Conservation (phyloP, 2,329 filamentous ascomycete species). For the Ceratocystiopsis sp. region DNA sequence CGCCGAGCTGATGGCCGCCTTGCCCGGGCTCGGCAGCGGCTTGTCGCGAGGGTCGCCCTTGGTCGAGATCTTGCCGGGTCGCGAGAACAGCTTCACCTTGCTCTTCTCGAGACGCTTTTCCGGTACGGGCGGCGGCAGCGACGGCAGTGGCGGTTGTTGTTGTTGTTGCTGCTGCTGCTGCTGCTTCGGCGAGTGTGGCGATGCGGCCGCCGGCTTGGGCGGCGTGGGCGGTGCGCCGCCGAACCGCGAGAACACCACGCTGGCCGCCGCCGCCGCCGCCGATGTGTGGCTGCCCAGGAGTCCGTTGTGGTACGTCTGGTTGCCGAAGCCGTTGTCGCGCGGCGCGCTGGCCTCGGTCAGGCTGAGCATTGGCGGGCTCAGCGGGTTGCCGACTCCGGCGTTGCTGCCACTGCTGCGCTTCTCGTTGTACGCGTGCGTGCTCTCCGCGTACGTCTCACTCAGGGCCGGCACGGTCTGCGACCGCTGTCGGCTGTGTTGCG, state of each 20-base stretch:
- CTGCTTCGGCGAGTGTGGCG: slow-evolving; percentile 6
- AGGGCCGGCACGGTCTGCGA: slow-evolving; percentile 56
- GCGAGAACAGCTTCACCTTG: slow-evolving; percentile 68
- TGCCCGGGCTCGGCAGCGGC: slow-evolving; percentile 54
- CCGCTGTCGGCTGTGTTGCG: slow-evolving; percentile 32
- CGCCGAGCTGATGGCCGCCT: slow-evolving; percentile 50
- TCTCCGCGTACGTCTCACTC: slow-evolving; percentile 19
- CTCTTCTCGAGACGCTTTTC: slow-evolving; percentile 56
- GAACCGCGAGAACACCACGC: slow-evolving; percentile 54
- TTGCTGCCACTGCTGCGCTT: slow-evolving; percentile 23
- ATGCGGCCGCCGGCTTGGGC: slow-evolving; percentile 21
- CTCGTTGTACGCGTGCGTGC: no score
- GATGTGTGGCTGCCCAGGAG: slow-evolving; percentile 41
- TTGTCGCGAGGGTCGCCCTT: slow-evolving; percentile 52
- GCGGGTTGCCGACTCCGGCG: slow-evolving; percentile 19
- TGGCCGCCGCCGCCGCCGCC: slow-evolving; percentile 53
- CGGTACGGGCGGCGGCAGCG: slow-evolving; percentile 22
- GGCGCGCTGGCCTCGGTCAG: slow-evolving; percentile 48
- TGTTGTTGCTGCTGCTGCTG: slow-evolving; percentile 10
- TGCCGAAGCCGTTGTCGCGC: slow-evolving; percentile 35
- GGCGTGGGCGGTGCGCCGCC: slow-evolving; percentile 29
- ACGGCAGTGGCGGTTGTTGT: slow-evolving; percentile 18
- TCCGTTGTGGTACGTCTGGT: slow-evolving; percentile 41
- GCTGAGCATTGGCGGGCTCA: slow-evolving; percentile 45
- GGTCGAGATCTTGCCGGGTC: slow-evolving; percentile 57